These are phyloP conservation scores for Fusarium lateritium DNA, from an alignment of 2,329 filamentous ascomycete genomes.

Conservation along the genomic window DNA sequence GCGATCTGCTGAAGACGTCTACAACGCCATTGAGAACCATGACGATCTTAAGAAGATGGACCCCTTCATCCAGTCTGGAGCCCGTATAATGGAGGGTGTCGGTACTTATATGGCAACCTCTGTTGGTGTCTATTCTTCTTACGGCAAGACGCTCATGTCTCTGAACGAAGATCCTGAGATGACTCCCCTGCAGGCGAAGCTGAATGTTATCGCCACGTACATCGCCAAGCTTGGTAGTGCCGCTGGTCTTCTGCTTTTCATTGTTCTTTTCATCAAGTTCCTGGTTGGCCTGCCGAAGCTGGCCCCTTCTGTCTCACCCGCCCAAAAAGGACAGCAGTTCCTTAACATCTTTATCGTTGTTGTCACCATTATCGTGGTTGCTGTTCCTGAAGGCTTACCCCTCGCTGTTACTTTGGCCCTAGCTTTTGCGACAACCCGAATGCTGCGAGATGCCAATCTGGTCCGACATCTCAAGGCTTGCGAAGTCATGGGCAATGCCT, in stretches of 20 bases:
- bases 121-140: constrained; percentile 80
- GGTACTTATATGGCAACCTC: constrained; percentile 82
- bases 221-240: constrained; percentile 84
- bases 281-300: constrained; percentile 74
- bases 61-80: constrained; percentile 88
- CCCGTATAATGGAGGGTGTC: constrained; percentile 82
- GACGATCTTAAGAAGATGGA: constrained; percentile 80
- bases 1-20: constrained; percentile 76
- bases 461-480: constrained; percentile 83
- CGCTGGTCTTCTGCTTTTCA: constrained; percentile 84
- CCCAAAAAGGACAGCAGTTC: constrained; percentile 84
- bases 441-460: constrained; percentile 84
- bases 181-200: constrained; percentile 82
- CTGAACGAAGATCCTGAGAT: constrained; percentile 81
- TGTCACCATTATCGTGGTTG: constrained; percentile 84
- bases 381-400: constrained; percentile 83
- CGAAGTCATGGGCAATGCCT: constrained; percentile 86
- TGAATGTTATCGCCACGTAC: constrained; percentile 81
- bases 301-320: constrained; percentile 66
- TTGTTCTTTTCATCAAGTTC: constrained; percentile 90
- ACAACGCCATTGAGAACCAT: constrained; percentile 75
- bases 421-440: constrained; percentile 82
- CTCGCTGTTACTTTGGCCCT: constrained; percentile 83
- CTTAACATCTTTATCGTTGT: constrained; percentile 84
- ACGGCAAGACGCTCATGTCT: constrained; percentile 82